Conservation (phyloP, 345 rosid genomes). For the Psidium friedrichsthalianum region DNA sequence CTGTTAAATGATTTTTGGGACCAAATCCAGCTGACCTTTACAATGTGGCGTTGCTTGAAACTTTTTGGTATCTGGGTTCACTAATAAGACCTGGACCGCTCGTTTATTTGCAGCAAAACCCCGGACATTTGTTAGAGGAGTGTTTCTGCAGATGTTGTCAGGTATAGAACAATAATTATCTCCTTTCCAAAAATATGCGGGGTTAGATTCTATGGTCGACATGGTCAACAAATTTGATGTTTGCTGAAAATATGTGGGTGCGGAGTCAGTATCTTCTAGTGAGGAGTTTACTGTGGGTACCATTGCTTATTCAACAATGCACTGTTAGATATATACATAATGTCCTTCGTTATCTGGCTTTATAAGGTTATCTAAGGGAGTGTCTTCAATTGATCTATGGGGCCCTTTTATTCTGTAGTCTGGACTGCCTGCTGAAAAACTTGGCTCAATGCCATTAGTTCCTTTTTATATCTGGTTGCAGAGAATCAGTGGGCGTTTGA, state of each 20-base stretch:
- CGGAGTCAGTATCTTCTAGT: neutral
- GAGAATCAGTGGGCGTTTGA: constrained; percentile 95
- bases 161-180: constrained; percentile 22
- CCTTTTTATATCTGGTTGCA: constrained; percentile 7
- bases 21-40: neutral
- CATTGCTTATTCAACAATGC: neutral
- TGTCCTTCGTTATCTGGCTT: neutral
- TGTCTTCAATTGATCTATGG: neutral
- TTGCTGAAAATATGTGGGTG: neutral
- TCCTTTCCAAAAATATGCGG: neutral
- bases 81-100: constrained; percentile 1
- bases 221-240: neutral
- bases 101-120: constrained; percentile 53
- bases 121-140: constrained; percentile 56
- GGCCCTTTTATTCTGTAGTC: neutral
- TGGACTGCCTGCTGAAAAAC: neutral
- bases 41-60: neutral
- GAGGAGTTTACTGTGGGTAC: neutral
- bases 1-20: neutral
- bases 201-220: neutral
- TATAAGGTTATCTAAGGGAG: neutral
- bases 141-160: constrained; percentile 80
- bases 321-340: neutral
- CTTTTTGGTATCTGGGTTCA: neutral
- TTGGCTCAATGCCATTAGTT: neutral